Conservation (phyloP, 2,329 filamentous ascomycete genomes). For the Fusarium burgessii region DNA sequence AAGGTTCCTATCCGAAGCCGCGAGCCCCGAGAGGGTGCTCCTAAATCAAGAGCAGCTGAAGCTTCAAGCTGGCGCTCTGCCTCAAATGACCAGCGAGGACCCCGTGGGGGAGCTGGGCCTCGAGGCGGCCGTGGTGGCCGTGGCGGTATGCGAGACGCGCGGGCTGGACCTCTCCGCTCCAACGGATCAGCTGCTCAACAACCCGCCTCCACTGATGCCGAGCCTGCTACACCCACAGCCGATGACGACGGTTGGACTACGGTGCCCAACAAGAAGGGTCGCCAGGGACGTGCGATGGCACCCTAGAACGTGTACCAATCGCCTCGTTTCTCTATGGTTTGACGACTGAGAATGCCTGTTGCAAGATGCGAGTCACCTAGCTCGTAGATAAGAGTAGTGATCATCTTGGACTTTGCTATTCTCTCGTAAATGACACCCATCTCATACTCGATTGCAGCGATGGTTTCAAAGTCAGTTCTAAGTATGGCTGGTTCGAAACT, state of each 20-base stretch:
- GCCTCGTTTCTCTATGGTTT: constrained; percentile 51
- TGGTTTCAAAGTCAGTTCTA: background rate
- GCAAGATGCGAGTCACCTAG: constrained; percentile 44
- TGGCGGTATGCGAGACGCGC: constrained; percentile 58
- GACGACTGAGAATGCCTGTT: constrained; percentile 52
- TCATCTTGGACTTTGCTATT: constrained; percentile 36
- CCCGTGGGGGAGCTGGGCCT: constrained; percentile 61
- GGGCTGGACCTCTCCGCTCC: constrained; percentile 56
- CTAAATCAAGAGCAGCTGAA: constrained; percentile 68
- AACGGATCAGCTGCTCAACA: constrained; percentile 61
- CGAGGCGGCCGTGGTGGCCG: constrained; percentile 56
- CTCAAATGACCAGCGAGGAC: constrained; percentile 61
- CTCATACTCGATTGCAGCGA: constrained; percentile 33
- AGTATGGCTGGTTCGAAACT: constrained; percentile 1
- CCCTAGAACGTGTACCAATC: constrained; percentile 53
- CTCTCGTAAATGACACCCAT: constrained; percentile 37
- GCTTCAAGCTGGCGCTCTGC: constrained; percentile 71
- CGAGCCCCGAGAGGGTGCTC: constrained; percentile 55
- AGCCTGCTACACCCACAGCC: constrained; percentile 57
- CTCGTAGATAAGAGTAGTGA: constrained; percentile 30
- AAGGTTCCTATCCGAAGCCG: constrained; percentile 58
- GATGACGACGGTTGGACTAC: constrained; percentile 74
- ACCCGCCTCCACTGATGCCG: constrained; percentile 49
- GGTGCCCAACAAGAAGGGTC: constrained; percentile 57
- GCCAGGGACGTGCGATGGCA: constrained; percentile 50